phyloP scores from a whole-genome alignment of 331 rosid species.

The Pyracantha coccinea region DNA sequence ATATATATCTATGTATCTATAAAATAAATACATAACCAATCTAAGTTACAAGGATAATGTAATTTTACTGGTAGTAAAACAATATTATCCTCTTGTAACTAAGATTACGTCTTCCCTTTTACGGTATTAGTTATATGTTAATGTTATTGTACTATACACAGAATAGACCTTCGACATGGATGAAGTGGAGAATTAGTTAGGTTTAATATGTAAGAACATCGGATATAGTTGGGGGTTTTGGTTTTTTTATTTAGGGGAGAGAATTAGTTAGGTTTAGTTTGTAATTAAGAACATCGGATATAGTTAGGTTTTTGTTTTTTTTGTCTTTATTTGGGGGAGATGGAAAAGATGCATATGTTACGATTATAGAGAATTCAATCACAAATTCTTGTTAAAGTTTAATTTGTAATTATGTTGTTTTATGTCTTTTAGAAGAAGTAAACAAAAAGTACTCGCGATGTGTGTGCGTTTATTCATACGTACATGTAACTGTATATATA shows the following conservation, averaged over 20 bases:
- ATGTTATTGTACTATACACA: background rate
- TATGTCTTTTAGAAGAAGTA: no score
- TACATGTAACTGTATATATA: background rate
- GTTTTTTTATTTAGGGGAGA: background rate
- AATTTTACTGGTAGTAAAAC: background rate
- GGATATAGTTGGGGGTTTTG: background rate
- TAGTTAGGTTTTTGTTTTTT: no score
- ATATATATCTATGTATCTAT: background rate
- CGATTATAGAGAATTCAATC: no score
- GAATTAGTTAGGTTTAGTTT: no score
- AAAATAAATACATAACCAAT: background rate
- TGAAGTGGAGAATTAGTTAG: background rate
- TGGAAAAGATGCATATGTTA: no score
- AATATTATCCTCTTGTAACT: slow-evolving; percentile 1
- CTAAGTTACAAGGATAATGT: background rate
- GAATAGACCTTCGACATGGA: background rate
- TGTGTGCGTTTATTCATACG: background rate
- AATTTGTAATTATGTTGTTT: no score
- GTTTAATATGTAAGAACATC: background rate
- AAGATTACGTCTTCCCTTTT: background rate
- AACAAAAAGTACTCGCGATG: background rate
- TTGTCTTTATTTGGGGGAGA: no score
- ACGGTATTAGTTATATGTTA: background rate
- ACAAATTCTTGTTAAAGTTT: no score
- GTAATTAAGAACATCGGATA: no score